These are phyloP conservation scores for Ophiostoma montium DNA, from an alignment of 2,329 filamentous ascomycete genomes.

Conservation along the genomic window DNA sequence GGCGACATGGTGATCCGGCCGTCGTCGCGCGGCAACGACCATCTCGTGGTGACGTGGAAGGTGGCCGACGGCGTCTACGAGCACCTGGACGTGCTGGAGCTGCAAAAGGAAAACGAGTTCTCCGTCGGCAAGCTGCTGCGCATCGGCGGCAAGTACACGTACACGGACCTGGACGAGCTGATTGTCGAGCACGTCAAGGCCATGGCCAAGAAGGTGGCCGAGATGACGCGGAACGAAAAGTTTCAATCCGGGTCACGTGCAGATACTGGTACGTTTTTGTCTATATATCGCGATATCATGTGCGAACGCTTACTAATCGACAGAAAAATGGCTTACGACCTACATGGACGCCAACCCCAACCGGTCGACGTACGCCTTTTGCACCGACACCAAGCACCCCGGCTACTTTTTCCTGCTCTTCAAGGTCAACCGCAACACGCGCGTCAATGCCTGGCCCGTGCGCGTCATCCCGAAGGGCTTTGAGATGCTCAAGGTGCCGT, in stretches of 20 bases:
- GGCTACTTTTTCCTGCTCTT: constrained; percentile 96
- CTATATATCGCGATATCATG: neutral
- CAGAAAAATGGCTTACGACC: constrained; percentile 89
- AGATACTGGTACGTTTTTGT: constrained; percentile 31
- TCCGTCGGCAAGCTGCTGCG: constrained; percentile 76
- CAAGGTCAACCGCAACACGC: constrained; percentile 69
- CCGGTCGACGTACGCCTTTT: constrained; percentile 89
- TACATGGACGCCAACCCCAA: constrained; percentile 95
- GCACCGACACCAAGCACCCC: constrained; percentile 78
- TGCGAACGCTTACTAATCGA: neutral
- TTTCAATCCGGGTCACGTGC: constrained; percentile 70
- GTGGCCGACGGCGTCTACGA: constrained; percentile 93
- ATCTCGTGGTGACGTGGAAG: constrained; percentile 96
- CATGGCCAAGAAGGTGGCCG: constrained; percentile 94
- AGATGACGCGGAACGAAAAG: constrained; percentile 90
- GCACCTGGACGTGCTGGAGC: constrained; percentile 90
- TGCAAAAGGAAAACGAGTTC: constrained; percentile 96
- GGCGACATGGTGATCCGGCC: constrained; percentile 93
- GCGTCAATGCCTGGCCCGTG: constrained; percentile 66
- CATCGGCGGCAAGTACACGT: constrained; percentile 78
- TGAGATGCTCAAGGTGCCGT: constrained; percentile 74
- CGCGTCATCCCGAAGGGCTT: constrained; percentile 89
- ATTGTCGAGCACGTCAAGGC: constrained; percentile 96
- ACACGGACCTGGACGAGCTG: constrained; percentile 91
- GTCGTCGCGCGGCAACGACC: constrained; percentile 88